Conservation (phyloP, 805 yeast species). For the Pichia manshurica region DNA sequence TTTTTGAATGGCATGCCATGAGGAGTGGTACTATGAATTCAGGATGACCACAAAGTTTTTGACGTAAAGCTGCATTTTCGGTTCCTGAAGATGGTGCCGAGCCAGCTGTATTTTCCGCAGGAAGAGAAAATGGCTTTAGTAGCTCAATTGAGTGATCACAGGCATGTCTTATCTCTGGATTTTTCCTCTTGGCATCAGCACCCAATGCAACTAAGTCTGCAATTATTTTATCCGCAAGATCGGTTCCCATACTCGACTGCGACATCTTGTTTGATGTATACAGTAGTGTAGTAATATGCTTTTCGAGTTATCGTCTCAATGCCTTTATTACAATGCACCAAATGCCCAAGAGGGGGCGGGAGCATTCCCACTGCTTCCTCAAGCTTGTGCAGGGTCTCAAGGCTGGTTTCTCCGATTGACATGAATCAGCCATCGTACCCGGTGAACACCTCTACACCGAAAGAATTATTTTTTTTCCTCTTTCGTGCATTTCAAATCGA, state of each 20-base stretch:
- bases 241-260: background rate
- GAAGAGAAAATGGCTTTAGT: constrained; percentile 28
- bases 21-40: constrained; percentile 65
- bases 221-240: constrained; percentile 9
- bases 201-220: constrained; percentile 56
- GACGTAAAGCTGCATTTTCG: background rate
- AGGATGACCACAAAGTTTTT: constrained; percentile 26
- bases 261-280: background rate
- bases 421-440: no score
- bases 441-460: no score
- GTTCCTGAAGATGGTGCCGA: background rate
- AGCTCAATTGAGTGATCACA: constrained; percentile 47
- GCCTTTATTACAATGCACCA: no score
- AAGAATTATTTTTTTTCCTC: no score
- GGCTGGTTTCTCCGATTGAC: no score
- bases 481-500: no score
- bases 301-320: no score
- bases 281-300: no score
- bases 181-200: constrained; percentile 66
- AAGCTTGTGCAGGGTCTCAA: no score
- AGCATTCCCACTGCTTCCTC: no score
- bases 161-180: constrained; percentile 57
- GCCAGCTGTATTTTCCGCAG: background rate
- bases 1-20: constrained; percentile 66
- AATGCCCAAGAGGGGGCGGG: no score